Evolutionary conservation across 1,284 basidiomycete genomes (phyloP).

Genomic region (Sanguinoderma infundibulare): DNA sequence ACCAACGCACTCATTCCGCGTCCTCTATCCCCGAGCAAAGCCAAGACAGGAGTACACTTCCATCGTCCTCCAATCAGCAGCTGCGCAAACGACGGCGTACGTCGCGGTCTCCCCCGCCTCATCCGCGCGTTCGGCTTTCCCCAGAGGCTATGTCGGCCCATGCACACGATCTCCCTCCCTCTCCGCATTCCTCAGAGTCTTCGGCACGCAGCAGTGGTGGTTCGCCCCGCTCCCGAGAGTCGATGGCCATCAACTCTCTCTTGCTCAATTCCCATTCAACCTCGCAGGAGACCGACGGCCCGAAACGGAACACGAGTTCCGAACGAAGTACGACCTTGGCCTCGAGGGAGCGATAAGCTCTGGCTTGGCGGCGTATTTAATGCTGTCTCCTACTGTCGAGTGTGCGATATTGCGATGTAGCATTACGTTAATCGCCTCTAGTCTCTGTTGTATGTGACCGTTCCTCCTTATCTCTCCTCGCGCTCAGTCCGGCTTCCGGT

Average conservation of each 20-base stretch:
- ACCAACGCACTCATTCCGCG: conserved; percentile 25
- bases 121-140: conserved; percentile 16
- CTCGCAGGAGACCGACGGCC: conserved; percentile 20
- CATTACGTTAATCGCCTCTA: conserved; percentile 14
- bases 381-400: background rate
- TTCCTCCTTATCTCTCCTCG: background rate
- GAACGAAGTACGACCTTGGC: conserved; percentile 26
- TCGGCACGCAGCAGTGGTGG: conserved; percentile 34
- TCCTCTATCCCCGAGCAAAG: conserved; percentile 19
- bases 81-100: conserved; percentile 35
- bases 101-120: conserved; percentile 32
- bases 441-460: background rate
- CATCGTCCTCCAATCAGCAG: conserved; percentile 17
- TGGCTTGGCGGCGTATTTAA: conserved; percentile 9
- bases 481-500: background rate
- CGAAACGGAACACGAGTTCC: conserved; percentile 26
- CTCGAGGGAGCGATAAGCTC: conserved; percentile 21
- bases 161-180: conserved; percentile 30
- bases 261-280: conserved; percentile 39
- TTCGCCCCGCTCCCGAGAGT: conserved; percentile 38
- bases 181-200: conserved; percentile 35
- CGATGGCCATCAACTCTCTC: conserved; percentile 44
- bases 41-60: conserved; percentile 6
- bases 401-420: conserved; percentile 14
- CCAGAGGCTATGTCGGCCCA: conserved; percentile 16